phyloP scores from a whole-genome alignment of 108 stramenopile genomes.

The Cyclostephanos tholiformis region DNA sequence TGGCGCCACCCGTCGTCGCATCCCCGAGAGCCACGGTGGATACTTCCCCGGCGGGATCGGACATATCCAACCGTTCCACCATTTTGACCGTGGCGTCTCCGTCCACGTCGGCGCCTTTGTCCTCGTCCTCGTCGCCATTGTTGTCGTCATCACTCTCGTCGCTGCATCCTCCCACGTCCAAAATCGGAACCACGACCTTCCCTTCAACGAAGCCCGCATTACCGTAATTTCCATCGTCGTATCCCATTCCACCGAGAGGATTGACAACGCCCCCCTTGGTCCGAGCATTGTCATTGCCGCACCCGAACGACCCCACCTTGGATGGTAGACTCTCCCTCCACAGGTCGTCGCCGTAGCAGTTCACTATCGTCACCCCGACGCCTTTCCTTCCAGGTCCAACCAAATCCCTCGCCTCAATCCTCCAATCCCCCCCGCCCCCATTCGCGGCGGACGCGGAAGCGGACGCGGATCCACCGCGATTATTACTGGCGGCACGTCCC shows the following conservation, averaged over 20 bases:
- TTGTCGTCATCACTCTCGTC: no score
- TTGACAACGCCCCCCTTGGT: constrained; percentile 20
- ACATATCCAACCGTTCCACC: constrained; percentile 11
- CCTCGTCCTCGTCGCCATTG: constrained; percentile 30
- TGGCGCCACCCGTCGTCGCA: not conserved
- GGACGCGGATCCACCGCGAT: no score
- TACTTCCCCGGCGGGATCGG: constrained; percentile 6
- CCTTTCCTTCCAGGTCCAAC: constrained; percentile 71
- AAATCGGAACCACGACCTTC: constrained; percentile 48
- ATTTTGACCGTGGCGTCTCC: constrained; percentile 1
- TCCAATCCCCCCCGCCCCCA: constrained; percentile 6
- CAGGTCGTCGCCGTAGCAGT: constrained; percentile 85
- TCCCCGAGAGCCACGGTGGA: constrained; percentile 11
- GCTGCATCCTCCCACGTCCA: not conserved
- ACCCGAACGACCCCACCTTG: constrained; percentile 10
- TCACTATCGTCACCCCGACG: constrained; percentile 65
- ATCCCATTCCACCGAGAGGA: constrained; percentile 54
- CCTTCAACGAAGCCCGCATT: constrained; percentile 80
- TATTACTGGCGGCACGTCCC: not conserved
- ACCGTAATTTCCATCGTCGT: constrained; percentile 78
- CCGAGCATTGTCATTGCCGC: not conserved
- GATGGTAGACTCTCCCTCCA: constrained; percentile 53
- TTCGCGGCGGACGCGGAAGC: not conserved
- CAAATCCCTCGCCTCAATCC: not conserved
- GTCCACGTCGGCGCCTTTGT: constrained; percentile 8